Evolutionary conservation across 225 moss, liverwort and hornwort species (phyloP).

Genomic region (Physcomitrium patens): DNA sequence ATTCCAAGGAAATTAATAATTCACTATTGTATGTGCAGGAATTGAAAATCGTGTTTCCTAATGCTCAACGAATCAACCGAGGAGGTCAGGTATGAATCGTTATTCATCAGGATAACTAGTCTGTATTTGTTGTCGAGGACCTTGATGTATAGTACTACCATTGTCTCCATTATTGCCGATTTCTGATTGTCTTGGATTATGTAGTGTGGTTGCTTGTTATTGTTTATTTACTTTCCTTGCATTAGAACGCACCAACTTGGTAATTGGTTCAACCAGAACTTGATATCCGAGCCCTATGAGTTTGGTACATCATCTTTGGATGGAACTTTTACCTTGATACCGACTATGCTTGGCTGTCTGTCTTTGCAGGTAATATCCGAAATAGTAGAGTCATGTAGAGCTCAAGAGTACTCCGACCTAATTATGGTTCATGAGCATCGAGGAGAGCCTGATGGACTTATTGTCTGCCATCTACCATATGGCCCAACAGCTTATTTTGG

Average conservation of each 20-base stretch:
- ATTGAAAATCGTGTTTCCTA: conserved; percentile 92
- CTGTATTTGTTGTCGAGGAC: not conserved
- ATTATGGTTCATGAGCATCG: conserved; percentile 98
- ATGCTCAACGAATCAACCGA: conserved; percentile 96
- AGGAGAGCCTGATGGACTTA: conserved; percentile 94
- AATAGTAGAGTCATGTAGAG: conserved; percentile 90
- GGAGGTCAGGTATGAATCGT: conserved; percentile 82
- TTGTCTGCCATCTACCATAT: conserved; percentile 91
- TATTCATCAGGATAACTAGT: not conserved
- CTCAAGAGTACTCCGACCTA: conserved; percentile 88
- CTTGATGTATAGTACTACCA: not conserved
- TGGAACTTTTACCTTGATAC: conserved; percentile 7
- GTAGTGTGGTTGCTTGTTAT: not conserved
- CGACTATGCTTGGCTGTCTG: not conserved
- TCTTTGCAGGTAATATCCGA: conserved; percentile 76
- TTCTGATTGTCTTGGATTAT: not conserved
- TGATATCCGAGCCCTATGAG: not conserved
- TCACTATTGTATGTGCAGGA: conserved; percentile 61
- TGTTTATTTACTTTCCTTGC: not conserved
- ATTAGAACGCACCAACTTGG: not conserved
- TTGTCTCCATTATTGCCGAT: not conserved
- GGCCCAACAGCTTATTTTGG: conserved; percentile 98
- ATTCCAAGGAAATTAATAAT: not conserved
- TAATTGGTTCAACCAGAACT: not conserved
- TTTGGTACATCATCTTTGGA: not conserved